Conservation (phyloP, 2,329 filamentous ascomycete genomes). For the Pseudocercospora crystallina region DNA sequence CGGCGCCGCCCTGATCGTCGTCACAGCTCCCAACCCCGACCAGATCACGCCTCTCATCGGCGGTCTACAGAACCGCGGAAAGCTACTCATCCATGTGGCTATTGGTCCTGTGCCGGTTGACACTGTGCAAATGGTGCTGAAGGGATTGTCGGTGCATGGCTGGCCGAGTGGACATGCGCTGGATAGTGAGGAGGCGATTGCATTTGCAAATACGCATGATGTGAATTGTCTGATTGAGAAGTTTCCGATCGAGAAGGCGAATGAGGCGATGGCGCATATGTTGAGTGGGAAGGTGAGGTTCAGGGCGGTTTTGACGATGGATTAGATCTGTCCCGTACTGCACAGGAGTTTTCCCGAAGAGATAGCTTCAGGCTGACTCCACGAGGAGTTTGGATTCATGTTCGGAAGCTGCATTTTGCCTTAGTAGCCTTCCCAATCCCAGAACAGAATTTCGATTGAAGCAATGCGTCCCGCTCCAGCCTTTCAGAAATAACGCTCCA, state of each 20-base stretch:
- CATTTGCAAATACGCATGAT: constrained; percentile 48
- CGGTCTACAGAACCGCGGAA: constrained; percentile 57
- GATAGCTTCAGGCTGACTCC: too few species aligned
- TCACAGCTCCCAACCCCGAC: constrained; percentile 62
- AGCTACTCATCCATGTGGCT: constrained; percentile 59
- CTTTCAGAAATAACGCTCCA: too few species aligned
- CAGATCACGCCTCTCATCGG: constrained; percentile 54
- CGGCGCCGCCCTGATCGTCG: constrained; percentile 61
- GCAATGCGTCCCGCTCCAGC: too few species aligned
- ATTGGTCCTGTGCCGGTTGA: constrained; percentile 47
- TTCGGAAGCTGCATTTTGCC: too few species aligned
- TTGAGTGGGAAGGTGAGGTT: constrained; percentile 52
- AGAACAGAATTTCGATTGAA: too few species aligned
- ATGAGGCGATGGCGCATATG: constrained; percentile 54
- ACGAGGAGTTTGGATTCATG: too few species aligned
- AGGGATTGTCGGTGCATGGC: constrained; percentile 49
- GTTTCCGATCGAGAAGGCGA: constrained; percentile 52
- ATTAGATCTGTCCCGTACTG: too few species aligned
- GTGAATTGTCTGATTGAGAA: constrained; percentile 56
- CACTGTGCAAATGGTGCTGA: constrained; percentile 45
- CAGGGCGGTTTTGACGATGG: constrained; percentile 52
- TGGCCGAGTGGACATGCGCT: constrained; percentile 56
- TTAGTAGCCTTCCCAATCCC: too few species aligned
- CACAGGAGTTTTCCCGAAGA: too few species aligned
- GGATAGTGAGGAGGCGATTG: constrained; percentile 55